Percentiles rank a stretch among this genome's conserved stretches.
Conservation (phyloP, 345 rosid species). For the Syzygium aqueum region DNA sequence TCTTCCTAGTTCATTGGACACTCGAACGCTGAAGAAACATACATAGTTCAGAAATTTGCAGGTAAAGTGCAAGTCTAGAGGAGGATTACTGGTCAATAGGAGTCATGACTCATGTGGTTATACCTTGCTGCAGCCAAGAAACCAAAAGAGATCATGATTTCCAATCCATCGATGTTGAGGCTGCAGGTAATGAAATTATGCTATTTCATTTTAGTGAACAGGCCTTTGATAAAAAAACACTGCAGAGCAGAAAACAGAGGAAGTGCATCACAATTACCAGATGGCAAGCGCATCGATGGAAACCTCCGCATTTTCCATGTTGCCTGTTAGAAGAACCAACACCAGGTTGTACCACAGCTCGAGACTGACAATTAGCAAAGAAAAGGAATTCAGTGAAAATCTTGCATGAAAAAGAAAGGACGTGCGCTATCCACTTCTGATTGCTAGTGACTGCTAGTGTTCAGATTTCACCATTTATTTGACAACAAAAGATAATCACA, state of each 20-base stretch:
- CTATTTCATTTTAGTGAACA: background rate
- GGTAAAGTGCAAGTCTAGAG: background rate
- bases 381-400: background rate
- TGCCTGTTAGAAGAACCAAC: conserved; percentile 58
- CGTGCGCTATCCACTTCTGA: background rate
- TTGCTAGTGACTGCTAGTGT: background rate
- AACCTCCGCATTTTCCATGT: conserved; percentile 53
- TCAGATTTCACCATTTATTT: background rate
- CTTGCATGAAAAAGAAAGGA: background rate
- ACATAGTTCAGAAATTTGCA: background rate
- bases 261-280: conserved; percentile 30
- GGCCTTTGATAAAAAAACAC: background rate
- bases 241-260: background rate
- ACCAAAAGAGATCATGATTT: conserved; percentile 82
- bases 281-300: conserved; percentile 69
- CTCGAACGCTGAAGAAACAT: conserved; percentile 41
- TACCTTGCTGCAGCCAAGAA: conserved; percentile 74
- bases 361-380: conserved; percentile 28
- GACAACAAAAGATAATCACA: background rate
- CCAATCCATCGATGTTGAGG: conserved; percentile 63
- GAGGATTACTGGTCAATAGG: background rate
- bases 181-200: conserved; percentile 16
- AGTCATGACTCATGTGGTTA: background rate
- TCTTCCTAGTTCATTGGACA: conserved; percentile 65
- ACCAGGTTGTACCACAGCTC: conserved; percentile 82